Base-by-base conservation (phyloP, 345 rosid genomes). In the Microthlaspi erraticum region DNA sequence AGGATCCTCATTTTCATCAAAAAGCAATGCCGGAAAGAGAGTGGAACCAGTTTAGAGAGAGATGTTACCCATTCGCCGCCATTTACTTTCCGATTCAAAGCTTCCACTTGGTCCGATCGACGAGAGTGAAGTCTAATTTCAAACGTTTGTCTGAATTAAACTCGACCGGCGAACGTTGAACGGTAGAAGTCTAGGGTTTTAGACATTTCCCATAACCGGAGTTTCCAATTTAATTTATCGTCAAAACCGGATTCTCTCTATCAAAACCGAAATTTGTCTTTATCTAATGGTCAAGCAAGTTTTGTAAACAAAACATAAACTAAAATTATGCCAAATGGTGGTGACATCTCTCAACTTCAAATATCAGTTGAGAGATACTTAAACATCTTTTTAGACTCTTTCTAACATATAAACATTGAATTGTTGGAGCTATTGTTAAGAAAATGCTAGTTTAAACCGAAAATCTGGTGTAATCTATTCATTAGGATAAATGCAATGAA, bases 41-140 rank as follows among this genome's bases (percentile, higher is more conserved):
- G 17, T 68, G 26, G 31, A 14, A 5, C 14, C 5, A 50, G 32
- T 31, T 12, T 11, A 33, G 51, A 66, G 12, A 23, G 36, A 48
- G 8, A 37, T 0, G 6, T 4, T 65, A 73, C 77, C 77, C 60
- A 37, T 65, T 65, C 42, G 72, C 17, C 52, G 77, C 66, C 77
- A 73, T 73, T 57, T 13, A 50, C 16, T 36, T 9, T 31, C 20
- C 17, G 58, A 32, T 51, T 41, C 62, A 26, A 46, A 49, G 32
- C 37, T 60, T 34, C 12, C 10, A 58, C 8, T 50, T 13, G 19
- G 43, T 13, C 16, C 10, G 55, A 56, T 4, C 19, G 54, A 33
- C 31, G 18, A 18, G 58, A 48, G 8, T 8, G 18, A 1, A 8
- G 45, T 17, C 33, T 5, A 34, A 52, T 5, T 52, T 52, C 54